These are phyloP conservation scores for Oenanthe javanica DNA, from an alignment of 140 eudicot species.

Conservation along the genomic window DNA sequence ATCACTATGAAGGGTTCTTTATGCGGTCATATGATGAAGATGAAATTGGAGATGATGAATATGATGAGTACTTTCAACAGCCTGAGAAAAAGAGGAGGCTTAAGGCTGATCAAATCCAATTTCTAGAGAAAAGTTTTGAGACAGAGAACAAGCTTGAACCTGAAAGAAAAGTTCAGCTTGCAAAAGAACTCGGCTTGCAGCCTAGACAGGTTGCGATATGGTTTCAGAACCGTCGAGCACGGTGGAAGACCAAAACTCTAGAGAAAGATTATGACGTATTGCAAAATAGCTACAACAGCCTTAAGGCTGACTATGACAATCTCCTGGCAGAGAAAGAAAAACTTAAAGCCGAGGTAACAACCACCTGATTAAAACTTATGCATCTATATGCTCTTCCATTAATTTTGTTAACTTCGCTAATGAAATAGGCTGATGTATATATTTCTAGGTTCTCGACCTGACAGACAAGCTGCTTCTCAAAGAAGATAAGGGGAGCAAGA, in stretches of 20 bases:
- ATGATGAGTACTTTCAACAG: slow-evolving; percentile 67
- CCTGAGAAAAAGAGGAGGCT: slow-evolving; percentile 88
- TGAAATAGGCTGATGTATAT: slow-evolving; percentile 8
- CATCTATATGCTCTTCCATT: background rate
- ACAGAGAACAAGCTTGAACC: slow-evolving; percentile 84
- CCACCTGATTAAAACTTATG: background rate
- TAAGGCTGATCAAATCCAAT: slow-evolving; percentile 61
- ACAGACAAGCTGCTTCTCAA: slow-evolving; percentile 42
- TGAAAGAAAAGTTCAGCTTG: slow-evolving; percentile 77
- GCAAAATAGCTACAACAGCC: slow-evolving; percentile 55
- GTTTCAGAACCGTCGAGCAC: slow-evolving; percentile 89
- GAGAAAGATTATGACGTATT: slow-evolving; percentile 73
- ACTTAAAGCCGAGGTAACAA: slow-evolving; percentile 58
- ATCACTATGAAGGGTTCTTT: slow-evolving; percentile 35
- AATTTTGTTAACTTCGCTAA: background rate
- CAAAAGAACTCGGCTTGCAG: slow-evolving; percentile 87
- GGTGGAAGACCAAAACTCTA: slow-evolving; percentile 73
- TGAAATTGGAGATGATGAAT: slow-evolving; percentile 71
- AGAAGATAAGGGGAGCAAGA: slow-evolving; percentile 28
- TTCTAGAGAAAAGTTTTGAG: slow-evolving; percentile 72
- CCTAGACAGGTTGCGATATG: slow-evolving; percentile 91
- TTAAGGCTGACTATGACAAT: slow-evolving; percentile 60
- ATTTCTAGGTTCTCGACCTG: slow-evolving; percentile 52
- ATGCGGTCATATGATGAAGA: slow-evolving; percentile 44
- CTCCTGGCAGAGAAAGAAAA: slow-evolving; percentile 64